Evolutionary conservation across 2,329 filamentous ascomycete genomes (phyloP), one percentile per base, ranked within the genome.

Genomic region (Coccinonectria pachysandricola): DNA sequence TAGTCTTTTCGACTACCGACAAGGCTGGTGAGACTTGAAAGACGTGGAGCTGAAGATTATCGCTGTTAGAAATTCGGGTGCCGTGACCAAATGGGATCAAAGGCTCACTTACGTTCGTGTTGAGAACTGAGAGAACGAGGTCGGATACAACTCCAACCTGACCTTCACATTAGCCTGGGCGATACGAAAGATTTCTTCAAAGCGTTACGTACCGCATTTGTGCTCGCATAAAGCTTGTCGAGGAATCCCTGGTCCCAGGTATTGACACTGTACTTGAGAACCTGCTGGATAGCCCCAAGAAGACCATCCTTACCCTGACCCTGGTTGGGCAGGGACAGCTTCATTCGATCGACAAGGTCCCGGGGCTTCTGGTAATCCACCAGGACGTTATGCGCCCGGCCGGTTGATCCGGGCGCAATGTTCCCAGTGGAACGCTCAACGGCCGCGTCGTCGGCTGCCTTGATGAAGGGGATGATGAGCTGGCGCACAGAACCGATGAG

Each of bases 171-270:
- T 17, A 38, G 23, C 11, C 30, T 18, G 18, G 12, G 24, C 16
- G 2, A 13, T 22, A 14, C 8, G 17, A 13, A 16, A 13, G n/a
- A n/a, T n/a, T n/a, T 5, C 6, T 20, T 13, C 9, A 9, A 5
- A 18, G 6, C 3, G 7, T 11, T 10, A 56, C 69, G 34, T 48
- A 79, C 77, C 21, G 88, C 79, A 48, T 91, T 91, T 19, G 84
- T 92, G 38, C 79, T 79, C n/a, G 81, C 75, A 54, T 95, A 96
- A 11, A 96, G 65, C 60, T 98, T 96, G 58, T 95, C 87, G 48
- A 96, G 59, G 56, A 96, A 98, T 8, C 88, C 88, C 56, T 94
- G 87, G 48, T 93, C 82, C 83, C 87, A 96, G n/a, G 88, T 95
- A 58, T 98, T 98, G 48, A 96, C 88, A 47, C 81, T 91, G 55